Base-by-base conservation (phyloP, 2,329 filamentous ascomycete species). In the Fusarium proliferatum region DNA sequence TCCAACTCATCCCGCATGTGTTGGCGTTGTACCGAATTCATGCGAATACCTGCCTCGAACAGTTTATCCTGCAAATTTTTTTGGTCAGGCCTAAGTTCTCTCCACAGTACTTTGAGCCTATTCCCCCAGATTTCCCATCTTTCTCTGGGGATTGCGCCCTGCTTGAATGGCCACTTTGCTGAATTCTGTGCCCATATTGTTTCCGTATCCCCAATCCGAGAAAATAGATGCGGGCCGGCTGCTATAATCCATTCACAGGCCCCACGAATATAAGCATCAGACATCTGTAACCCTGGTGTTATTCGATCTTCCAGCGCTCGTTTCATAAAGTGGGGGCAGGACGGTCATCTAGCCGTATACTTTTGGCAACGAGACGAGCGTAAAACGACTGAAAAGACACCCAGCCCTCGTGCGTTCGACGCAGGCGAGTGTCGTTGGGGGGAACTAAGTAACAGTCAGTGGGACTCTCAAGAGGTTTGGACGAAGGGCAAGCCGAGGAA, bases 341-440 rank as follows among this genome's bases (percentile, higher is more conserved):
- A 57, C 79, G 79, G 46, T 69, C 69, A 72, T 78, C 80, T 16
- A 55, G 19, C 30, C 70, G 63, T 23, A 77, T 67, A 12, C 49
- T 39, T n/a, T 67, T 55, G 65, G 75, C 77, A 60, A 73, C 23
- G 41, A 81, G 66, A 53, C 77, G 80, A 30, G 81, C 81, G 53
- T 76, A 74, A 49, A 82, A 81, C 16, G 80, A 80, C 74, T 82
- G 80, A 71, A 82, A 69, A 15, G 78, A 79, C 38, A 79, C 67
- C 80, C 80, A 82, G 56, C 34, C 34, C 16, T 28, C 13, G n/a
- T 12, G 6, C 34, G 51, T 78, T 64, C 7, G 67, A 33, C 19
- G 19, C 36, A 43, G 21, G 13, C 16, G 10, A n/a, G 26, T 15
- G 38, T 39, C 23, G 28, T 36, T 78, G 61, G 16, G 68, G 49